Evolutionary conservation across 192 early-diverging fungal genomes (phyloP).

Genomic region (Mortierella antarctica): DNA sequence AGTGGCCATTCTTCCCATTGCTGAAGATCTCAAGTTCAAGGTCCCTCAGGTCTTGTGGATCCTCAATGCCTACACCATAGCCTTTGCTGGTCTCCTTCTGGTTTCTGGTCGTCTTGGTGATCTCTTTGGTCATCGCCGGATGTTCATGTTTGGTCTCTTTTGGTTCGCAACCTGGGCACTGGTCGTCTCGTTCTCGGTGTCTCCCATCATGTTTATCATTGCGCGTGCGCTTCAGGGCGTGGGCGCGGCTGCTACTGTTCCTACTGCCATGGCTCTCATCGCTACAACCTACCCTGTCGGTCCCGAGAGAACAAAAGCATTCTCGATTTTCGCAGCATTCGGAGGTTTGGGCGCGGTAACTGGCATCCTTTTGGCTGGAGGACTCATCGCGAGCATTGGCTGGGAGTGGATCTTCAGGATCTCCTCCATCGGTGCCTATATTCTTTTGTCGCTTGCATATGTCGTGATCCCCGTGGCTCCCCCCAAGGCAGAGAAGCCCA

Average conservation of each 20-base stretch:
- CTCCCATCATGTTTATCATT: constrained; percentile 39
- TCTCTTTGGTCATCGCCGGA: constrained; percentile 47
- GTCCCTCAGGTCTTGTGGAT: constrained; percentile 26
- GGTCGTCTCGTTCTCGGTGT: constrained; percentile 34
- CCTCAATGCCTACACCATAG: constrained; percentile 47
- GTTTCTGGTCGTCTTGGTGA: constrained; percentile 45
- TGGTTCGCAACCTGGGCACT: constrained; percentile 37
- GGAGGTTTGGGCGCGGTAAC: constrained; percentile 32
- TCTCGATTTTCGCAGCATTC: constrained; percentile 46
- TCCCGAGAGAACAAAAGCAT: constrained; percentile 38
- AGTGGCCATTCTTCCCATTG: constrained; percentile 26
- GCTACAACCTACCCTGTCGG: constrained; percentile 32
- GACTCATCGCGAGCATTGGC: constrained; percentile 40
- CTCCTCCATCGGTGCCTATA: constrained; percentile 30
- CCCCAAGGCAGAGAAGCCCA: constrained; percentile 9
- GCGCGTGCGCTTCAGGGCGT: constrained; percentile 47
- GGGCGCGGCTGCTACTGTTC: constrained; percentile 49
- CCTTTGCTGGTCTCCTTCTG: constrained; percentile 52
- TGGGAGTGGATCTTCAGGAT: constrained; percentile 53
- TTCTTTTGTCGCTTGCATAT: constrained; percentile 22
- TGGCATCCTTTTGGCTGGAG: constrained; percentile 43
- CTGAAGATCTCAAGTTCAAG: constrained; percentile 20
- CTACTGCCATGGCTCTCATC: constrained; percentile 44
- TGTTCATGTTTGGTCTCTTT: constrained; percentile 45
- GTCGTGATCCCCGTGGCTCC: constrained; percentile 31